These are phyloP conservation scores for Coemansia sp. DNA, from an alignment of 192 early-diverging fungal species.

Conservation along the genomic window DNA sequence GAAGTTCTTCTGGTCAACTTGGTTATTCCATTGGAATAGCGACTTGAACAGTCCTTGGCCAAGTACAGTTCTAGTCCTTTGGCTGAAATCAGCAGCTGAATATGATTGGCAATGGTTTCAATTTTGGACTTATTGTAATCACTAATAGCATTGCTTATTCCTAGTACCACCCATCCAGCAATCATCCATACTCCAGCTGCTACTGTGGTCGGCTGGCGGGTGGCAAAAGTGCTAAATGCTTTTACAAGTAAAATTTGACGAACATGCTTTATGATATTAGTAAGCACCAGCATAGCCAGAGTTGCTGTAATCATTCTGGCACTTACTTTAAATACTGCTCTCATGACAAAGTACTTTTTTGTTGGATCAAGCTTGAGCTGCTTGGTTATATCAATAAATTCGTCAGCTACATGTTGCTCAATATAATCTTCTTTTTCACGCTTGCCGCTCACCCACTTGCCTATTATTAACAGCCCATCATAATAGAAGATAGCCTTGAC, in stretches of 20 bases:
- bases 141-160: neutral
- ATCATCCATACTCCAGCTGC: slow-evolving; percentile 1
- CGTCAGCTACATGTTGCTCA: neutral
- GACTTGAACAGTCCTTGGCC: slow-evolving; percentile 6
- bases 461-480: neutral
- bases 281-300: neutral
- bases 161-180: slow-evolving; percentile 10
- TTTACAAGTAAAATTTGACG: slow-evolving; percentile 9
- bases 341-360: slow-evolving; percentile 2
- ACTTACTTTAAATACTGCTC: neutral
- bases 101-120: neutral
- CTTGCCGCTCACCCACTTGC: slow-evolving; percentile 12
- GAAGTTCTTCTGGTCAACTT: neutral
- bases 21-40: slow-evolving; percentile 3
- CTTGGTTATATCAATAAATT: neutral
- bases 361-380: slow-evolving; percentile 8
- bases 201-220: neutral
- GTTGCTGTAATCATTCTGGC: neutral
- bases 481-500: no score
- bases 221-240: slow-evolving; percentile 9
- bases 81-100: slow-evolving; percentile 1
- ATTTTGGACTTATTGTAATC: neutral
- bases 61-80: slow-evolving; percentile 9
- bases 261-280: neutral
- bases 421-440: neutral